A percentile compares a stretch with the other conserved stretches of the same genome.
Evolutionary conservation across 192 early-diverging fungal genomes (phyloP).

Genomic region (Gamsiella multidivaricata): DNA sequence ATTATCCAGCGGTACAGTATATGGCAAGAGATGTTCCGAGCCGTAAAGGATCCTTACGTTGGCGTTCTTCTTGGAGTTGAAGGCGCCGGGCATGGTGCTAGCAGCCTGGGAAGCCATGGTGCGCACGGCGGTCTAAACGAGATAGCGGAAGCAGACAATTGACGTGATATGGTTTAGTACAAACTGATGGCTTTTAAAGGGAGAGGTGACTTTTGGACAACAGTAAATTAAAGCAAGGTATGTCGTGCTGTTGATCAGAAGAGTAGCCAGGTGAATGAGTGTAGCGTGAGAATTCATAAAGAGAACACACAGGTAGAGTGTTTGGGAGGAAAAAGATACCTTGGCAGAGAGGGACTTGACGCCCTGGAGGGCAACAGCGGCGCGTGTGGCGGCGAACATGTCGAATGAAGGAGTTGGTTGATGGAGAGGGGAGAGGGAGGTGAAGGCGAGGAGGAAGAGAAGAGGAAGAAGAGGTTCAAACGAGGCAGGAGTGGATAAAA

Average conservation of each 20-base stretch:
- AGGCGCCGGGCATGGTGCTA: constrained; percentile 62
- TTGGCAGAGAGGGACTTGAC: constrained; percentile 54
- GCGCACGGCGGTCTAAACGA: constrained; percentile 47
- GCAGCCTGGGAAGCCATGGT: constrained; percentile 58
- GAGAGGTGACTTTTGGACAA: too few species aligned
- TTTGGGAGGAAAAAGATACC: constrained; percentile 3
- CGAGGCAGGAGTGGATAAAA: constrained; percentile 10
- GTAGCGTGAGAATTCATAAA: not conserved
- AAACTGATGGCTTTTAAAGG: too few species aligned
- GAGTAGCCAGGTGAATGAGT: not conserved
- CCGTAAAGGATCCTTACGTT: constrained; percentile 54
- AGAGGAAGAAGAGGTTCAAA: constrained; percentile 1
- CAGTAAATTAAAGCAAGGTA: too few species aligned
- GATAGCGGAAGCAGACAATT: too few species aligned
- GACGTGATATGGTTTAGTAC: too few species aligned
- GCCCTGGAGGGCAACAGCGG: constrained; percentile 47
- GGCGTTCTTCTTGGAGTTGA: constrained; percentile 65
- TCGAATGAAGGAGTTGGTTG: constrained; percentile 2
- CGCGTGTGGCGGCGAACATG: constrained; percentile 46
- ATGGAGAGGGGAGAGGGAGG: constrained; percentile 6
- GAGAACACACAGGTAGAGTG: not conserved
- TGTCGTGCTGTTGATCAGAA: not conserved
- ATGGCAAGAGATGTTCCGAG: not conserved
- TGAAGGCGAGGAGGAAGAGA: constrained; percentile 6
- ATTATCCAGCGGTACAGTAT: not conserved